A percentile compares a stretch with the other conserved stretches of the same genome.
phyloP scores from a whole-genome alignment of 176 grass and related monocot species.

The Lolium rigidum region DNA sequence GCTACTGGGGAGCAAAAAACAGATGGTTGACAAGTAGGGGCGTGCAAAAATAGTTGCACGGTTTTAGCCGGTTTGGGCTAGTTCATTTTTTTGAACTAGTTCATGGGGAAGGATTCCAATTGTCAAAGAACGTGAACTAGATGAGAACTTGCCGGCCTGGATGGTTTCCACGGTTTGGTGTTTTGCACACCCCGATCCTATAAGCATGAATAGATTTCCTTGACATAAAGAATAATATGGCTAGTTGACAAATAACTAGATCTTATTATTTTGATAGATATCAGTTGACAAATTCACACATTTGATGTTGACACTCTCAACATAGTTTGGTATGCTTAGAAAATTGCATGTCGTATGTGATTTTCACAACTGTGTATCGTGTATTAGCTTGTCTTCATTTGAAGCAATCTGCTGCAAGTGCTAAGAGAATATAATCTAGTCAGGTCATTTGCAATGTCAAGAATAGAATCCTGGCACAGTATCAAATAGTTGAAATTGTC shows the following conservation, averaged over 20 bases:
- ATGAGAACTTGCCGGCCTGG: too few relatives aligned
- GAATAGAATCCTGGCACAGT: constrained; percentile 52
- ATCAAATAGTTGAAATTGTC: constrained; percentile 29
- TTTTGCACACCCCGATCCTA: not conserved
- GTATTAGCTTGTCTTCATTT: constrained; percentile 36
- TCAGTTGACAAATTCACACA: constrained; percentile 10
- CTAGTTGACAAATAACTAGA: not conserved
- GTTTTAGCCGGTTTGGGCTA: too few relatives aligned
- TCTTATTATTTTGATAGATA: constrained; percentile 25
- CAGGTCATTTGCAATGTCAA: constrained; percentile 30
- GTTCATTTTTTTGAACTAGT: too few relatives aligned
- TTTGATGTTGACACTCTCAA: constrained; percentile 14
- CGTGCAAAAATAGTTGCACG: too few relatives aligned
- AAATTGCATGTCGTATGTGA: not conserved
- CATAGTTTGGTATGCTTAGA: constrained; percentile 4
- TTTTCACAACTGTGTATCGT: constrained; percentile 27
- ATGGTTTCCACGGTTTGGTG: too few relatives aligned
- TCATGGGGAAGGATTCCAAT: too few relatives aligned
- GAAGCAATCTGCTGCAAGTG: constrained; percentile 23
- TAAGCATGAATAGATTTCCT: constrained; percentile 12
- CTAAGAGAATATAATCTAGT: constrained; percentile 42
- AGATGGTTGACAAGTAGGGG: too few relatives aligned
- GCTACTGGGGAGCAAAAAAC: not conserved
- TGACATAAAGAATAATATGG: not conserved
- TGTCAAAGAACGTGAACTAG: too few relatives aligned